Evolutionary conservation across 805 yeast genomes (phyloP), one percentile per base, ranked within the genome.

Genomic region (Kodamaea hsintzibuensis): DNA sequence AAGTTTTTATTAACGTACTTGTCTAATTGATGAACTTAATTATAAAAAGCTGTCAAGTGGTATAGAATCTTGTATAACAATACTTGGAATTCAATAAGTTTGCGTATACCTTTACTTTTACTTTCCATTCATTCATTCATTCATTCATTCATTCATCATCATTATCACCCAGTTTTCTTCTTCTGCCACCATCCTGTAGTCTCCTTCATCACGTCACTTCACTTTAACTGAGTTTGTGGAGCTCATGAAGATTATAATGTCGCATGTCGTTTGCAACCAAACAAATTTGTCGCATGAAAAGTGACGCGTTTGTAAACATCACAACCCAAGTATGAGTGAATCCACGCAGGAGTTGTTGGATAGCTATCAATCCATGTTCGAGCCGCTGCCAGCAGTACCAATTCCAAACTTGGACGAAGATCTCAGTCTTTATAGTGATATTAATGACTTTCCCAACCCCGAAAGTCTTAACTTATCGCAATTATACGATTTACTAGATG

Each of bases 361-460:
- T 17, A 53, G 46, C 42, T 60, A 58, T 51, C 54, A 44, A 47
- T 39, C 48, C 9, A 38, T 19, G 42, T n/a, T 18, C 17, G 42
- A 37, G 33, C 37, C 17, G 42, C 49, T 37, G 27, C 30, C 38
- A 12, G 27, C 49, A 12, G 44, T 40, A 2, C 44, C 19, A 17
- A 40, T 40, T 12, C 14, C 37, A 17, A 38, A 12, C 25, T 13
- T 38, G 6, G 49, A 56, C 35, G 64, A 60, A 19, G 60, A 62
- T 38, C 48, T 63, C 19, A 62, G 62, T 17, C 40, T 62, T 12
- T 63, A 57, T 49, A 62, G 65, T 18, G 50, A 51, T 16, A 39
- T 42, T 7, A 47, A 38, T 12, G 54, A 53, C 25, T 22, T 25
- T 16, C 37, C 47, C 13, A 42, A 17, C 22, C 49, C 33, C 27